phyloP scores from a whole-genome alignment of 495 filamentous ascomycete genomes.

The Trichoderma orchidacearum region DNA sequence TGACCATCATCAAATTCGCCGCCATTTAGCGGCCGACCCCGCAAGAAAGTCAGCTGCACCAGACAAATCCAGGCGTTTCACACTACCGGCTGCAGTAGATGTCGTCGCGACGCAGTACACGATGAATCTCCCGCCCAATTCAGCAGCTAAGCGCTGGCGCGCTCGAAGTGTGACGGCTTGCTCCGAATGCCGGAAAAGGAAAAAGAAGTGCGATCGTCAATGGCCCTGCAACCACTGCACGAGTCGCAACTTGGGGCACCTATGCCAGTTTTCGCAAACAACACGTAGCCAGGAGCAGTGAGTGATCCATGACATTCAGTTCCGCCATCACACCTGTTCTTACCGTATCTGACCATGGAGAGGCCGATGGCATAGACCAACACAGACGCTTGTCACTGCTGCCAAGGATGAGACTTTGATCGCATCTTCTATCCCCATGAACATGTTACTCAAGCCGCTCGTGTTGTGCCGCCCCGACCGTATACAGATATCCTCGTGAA shows the following conservation, averaged over 20 bases:
- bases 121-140: background rate
- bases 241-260: constrained; percentile 24
- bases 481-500: constrained; percentile 32
- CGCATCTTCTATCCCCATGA: background rate
- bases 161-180: background rate
- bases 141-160: background rate
- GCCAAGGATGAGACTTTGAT: background rate
- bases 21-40: background rate
- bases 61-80: background rate
- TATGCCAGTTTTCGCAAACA: constrained; percentile 18
- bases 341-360: background rate
- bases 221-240: constrained; percentile 33
- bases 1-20: background rate
- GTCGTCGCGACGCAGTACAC: background rate
- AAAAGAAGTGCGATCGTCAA: constrained; percentile 22
- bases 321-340: background rate
- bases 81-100: background rate
- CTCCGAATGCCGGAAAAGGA: background rate
- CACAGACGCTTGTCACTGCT: too few relatives aligned
- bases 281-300: background rate
- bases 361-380: too few relatives aligned
- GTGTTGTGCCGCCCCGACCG: background rate
- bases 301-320: background rate
- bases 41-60: background rate
- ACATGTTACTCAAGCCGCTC: background rate